Conservation (phyloP, 2,329 filamentous ascomycete genomes). For the Tothia fuscella region DNA sequence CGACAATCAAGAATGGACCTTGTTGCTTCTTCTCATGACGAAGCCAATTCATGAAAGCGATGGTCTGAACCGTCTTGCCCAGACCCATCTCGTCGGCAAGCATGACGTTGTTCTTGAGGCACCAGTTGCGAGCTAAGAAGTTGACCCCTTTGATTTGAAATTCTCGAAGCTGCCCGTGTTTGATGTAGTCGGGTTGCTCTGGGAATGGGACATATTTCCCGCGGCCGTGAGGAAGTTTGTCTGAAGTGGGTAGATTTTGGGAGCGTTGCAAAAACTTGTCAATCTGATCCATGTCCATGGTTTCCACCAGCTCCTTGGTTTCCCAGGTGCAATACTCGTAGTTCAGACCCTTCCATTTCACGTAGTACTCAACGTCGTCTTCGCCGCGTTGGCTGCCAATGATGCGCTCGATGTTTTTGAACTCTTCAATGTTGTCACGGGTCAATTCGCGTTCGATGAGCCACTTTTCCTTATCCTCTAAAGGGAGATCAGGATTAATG, state of each 20-base stretch:
- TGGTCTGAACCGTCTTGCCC: constrained; percentile 95
- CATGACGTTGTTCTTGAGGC: constrained; percentile 85
- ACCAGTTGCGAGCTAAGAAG: constrained; percentile 95
- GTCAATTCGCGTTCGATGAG: constrained; percentile 89
- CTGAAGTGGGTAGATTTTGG: constrained; percentile 67
- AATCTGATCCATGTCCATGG: constrained; percentile 85
- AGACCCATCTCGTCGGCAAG: constrained; percentile 97
- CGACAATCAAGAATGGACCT: constrained; percentile 93
- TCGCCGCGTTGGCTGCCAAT: constrained; percentile 74
- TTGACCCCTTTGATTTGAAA: constrained; percentile 93
- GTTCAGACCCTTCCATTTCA: constrained; percentile 71
- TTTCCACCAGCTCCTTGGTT: constrained; percentile 58
- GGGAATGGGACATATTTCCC: constrained; percentile 51
- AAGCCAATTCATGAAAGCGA: constrained; percentile 94
- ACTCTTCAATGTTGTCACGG: constrained; percentile 77
- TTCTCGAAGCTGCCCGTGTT: constrained; percentile 71
- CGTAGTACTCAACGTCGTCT: constrained; percentile 73
- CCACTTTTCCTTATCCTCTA: constrained; percentile 85
- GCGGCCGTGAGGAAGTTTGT: constrained; percentile 60
- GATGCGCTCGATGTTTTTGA: constrained; percentile 83
- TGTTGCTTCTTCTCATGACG: constrained; percentile 81
- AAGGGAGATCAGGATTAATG: constrained; percentile 60
- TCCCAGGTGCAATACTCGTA: constrained; percentile 98
- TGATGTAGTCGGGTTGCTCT: constrained; percentile 75
- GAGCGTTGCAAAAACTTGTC: constrained; percentile 82